Conservation (phyloP, 805 yeast genomes). For the Ogataea methanolica region DNA sequence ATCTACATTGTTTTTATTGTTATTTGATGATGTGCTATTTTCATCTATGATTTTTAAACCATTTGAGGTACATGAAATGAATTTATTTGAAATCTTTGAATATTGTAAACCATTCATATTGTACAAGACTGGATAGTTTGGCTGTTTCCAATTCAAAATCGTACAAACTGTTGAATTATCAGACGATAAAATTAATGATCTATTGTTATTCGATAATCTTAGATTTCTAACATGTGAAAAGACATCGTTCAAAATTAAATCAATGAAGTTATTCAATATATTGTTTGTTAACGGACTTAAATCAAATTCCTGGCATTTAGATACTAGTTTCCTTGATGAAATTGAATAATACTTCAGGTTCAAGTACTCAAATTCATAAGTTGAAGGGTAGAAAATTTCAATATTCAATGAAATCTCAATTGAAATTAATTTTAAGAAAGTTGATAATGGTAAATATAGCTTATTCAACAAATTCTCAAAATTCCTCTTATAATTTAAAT, state of each 20-base stretch:
- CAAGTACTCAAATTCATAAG: conserved; percentile 29
- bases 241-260: conserved; percentile 61
- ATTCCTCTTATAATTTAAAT: conserved; percentile 16
- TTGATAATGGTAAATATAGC: conserved; percentile 55
- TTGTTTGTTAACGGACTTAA: conserved; percentile 22
- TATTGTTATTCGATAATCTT: conserved; percentile 27
- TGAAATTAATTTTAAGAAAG: conserved; percentile 52
- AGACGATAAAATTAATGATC: conserved; percentile 76
- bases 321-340: conserved; percentile 15
- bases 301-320: conserved; percentile 10
- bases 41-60: conserved; percentile 23
- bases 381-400: conserved; percentile 74
- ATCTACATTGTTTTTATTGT: conserved; percentile 1
- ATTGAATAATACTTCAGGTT: conserved; percentile 23
- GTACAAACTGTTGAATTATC: conserved; percentile 89
- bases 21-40: conserved; percentile 2
- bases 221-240: conserved; percentile 70
- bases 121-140: conserved; percentile 92
- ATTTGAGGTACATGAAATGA: conserved; percentile 37
- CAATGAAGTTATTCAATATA: conserved; percentile 69
- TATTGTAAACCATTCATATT: conserved; percentile 64
- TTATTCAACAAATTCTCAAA: conserved; percentile 42
- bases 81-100: conserved; percentile 23
- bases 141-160: conserved; percentile 96
- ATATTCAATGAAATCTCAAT: conserved; percentile 61